A percentile compares a stretch with the other conserved stretches of the same genome.
These are phyloP conservation scores for Paspalum vaginatum DNA, from an alignment of 176 grass and related monocot genomes.

Conservation along the genomic window DNA sequence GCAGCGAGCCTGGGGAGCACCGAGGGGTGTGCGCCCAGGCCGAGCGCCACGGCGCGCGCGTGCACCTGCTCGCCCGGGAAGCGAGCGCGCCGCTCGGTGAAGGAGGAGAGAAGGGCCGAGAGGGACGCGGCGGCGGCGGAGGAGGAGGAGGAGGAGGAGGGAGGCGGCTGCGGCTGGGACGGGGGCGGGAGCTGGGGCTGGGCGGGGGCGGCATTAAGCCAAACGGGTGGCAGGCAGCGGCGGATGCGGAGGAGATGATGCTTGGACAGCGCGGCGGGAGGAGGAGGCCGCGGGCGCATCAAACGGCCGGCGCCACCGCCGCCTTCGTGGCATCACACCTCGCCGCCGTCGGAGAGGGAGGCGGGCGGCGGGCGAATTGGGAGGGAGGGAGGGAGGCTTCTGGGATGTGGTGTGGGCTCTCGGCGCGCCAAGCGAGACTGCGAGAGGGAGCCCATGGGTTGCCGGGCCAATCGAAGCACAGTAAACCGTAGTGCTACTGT, in stretches of 20 bases:
- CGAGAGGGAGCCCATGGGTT: no score
- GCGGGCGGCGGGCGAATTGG: constrained; percentile 6
- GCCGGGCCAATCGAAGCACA: no score
- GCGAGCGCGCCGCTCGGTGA: constrained; percentile 17
- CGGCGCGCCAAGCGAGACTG: constrained; percentile 17
- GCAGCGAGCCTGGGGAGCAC: constrained; percentile 49
- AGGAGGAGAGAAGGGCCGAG: constrained; percentile 46
- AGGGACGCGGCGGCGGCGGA: constrained; percentile 6
- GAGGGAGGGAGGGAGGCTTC: not conserved
- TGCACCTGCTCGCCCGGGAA: constrained; percentile 52
- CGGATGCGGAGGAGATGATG: constrained; percentile 53
- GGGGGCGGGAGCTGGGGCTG: not conserved
- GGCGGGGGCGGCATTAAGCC: constrained; percentile 41
- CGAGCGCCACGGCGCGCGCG: constrained; percentile 46
- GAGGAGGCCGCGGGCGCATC: constrained; percentile 43
- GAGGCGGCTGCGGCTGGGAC: not conserved
- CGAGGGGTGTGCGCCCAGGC: constrained; percentile 49
- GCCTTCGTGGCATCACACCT: constrained; percentile 44
- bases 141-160: constrained; percentile 2
- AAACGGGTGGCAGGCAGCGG: constrained; percentile 54
- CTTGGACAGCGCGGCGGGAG: constrained; percentile 28
- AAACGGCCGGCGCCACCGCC: constrained; percentile 40
- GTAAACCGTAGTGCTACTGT: no score
- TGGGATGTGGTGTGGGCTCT: not conserved
- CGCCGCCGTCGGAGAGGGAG: constrained; percentile 34